Evolutionary conservation across 2,329 filamentous ascomycete species (phyloP), one percentile per base, ranked within the genome.

Genomic region (Trichoderma sp.): DNA sequence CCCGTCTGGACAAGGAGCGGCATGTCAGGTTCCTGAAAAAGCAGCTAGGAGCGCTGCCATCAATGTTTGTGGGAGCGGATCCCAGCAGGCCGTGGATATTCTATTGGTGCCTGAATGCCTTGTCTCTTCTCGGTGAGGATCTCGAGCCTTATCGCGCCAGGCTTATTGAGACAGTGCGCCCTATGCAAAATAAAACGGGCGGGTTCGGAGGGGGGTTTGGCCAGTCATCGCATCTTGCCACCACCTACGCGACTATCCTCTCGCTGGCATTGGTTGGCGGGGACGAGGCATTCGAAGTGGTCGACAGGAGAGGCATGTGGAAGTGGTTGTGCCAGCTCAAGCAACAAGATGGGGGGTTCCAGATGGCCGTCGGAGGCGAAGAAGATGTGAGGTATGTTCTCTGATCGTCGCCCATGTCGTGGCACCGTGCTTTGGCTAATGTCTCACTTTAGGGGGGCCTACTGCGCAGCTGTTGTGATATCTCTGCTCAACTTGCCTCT

Each of bases 121-220:
- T 99, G 72, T 83, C 86, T 30, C 83, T 94, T 39, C 82, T 99
- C 60, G 94, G 93, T 59, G 88, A 94, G 76, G 92, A 97, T 77
- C 83, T 87, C 59, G 80, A 80, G 37, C 79, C 88, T 49, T 95
- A 93, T 79, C 87, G 90, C 68, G 82, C 91, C 72, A 85, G 86
- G 80, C 87, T 95, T 69, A 82, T 92, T 61, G 86, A 89, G 70
- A 97, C 94, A 7, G 90, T 96, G 61, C 85, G 85, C 59, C 88
- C 92, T 55, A 90, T 95, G 80, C 96, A 98, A 81, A 96, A 97
- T 79, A 79, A 84, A 26, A 85, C 84, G 18, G 96, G 96, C 61
- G 96, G 96, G 2, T 97, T 97, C 78, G 96, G 94, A 64, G 96
- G 95, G 71, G 94, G 96, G n/a, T 91, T 94, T 78, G 94, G 95